Evolutionary conservation across 805 yeast genomes (phyloP).

Genomic region (Ogataea trehaloabstinens): DNA sequence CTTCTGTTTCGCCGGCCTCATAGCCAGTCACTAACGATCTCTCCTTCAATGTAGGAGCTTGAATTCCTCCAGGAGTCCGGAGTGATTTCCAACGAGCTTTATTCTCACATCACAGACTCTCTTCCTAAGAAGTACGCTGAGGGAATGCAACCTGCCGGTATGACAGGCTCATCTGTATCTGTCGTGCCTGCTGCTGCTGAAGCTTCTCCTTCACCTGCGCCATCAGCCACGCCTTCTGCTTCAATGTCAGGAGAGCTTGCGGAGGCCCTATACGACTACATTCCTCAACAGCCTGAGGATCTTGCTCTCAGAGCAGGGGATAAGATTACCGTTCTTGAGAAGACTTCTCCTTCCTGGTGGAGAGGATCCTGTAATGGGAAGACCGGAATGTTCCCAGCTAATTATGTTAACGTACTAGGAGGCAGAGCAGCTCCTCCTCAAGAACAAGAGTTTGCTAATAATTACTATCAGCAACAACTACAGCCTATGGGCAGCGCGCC

Average conservation of each 20-base stretch:
- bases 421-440: slow-evolving; percentile 9
- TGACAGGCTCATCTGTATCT: slow-evolving; percentile 16
- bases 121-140: slow-evolving; percentile 59
- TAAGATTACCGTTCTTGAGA: slow-evolving; percentile 65
- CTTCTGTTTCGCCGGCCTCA: background rate
- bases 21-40: background rate
- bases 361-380: slow-evolving; percentile 59
- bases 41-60: slow-evolving; percentile 54
- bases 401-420: slow-evolving; percentile 59
- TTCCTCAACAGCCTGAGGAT: slow-evolving; percentile 75
- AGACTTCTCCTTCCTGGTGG: slow-evolving; percentile 87
- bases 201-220: slow-evolving; percentile 3
- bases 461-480: slow-evolving; percentile 7
- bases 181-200: slow-evolving; percentile 6
- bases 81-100: slow-evolving; percentile 60
- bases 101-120: slow-evolving; percentile 43
- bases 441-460: slow-evolving; percentile 15
- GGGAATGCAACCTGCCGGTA: slow-evolving; percentile 36
- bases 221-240: slow-evolving; percentile 11
- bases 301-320: slow-evolving; percentile 64
- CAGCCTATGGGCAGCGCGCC: slow-evolving; percentile 18
- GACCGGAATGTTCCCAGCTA: slow-evolving; percentile 86
- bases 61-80: slow-evolving; percentile 76
- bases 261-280: slow-evolving; percentile 73
- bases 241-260: slow-evolving; percentile 36